Base-by-base conservation (phyloP, 352 stramenopile species). In the Pythium chondricola region DNA sequence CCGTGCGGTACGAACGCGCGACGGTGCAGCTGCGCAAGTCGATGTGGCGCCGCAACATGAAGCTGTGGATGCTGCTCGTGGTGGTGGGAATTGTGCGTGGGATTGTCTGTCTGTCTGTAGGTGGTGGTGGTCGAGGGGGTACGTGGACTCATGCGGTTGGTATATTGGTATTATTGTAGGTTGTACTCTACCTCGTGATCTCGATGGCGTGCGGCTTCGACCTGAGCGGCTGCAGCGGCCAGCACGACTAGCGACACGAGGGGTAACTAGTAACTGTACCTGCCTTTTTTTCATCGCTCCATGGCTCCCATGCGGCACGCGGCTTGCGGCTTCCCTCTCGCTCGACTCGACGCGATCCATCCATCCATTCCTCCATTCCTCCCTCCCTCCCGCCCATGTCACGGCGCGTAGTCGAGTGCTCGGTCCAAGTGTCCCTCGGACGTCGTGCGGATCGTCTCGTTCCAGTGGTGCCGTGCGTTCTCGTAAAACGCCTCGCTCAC, bases 1-100 rank as follows among this genome's bases (percentile, higher is more conserved):
- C 97, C 16, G 97, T 98, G 61, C 92, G 94, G 43, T 99, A 99
- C 68, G 88, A 98, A 53, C 84, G 81, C 38, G 95, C 85, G 43
- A 90, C 78, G 40, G 87, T 81, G 44, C 76, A 88, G 43, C 71
- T 99, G 40, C 83, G 93, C 63, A 82, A 80, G 52, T 67, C 65
- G 18, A 87, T 96, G 65, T 96, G 85, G 84, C 79, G 84, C 53
- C 76, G 76, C 49, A 96, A 95, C 55, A 51, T 89, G n/a, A 94
- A 93, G 65, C 73, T 95, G 29, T 93, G 79, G 78, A 51, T 80
- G 43, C 57, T 93, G 51, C 76, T 96, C 21, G 66, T 89, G 29
- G 17, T 76, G 14, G 65, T 90, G 7, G 83, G 82, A 4, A 55
- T 93, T 42, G 70, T 85, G 55, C 41, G 67, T 72, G 5, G 8